phyloP scores from a whole-genome alignment of 2,329 filamentous ascomycete genomes.

The Claviceps citrina region DNA sequence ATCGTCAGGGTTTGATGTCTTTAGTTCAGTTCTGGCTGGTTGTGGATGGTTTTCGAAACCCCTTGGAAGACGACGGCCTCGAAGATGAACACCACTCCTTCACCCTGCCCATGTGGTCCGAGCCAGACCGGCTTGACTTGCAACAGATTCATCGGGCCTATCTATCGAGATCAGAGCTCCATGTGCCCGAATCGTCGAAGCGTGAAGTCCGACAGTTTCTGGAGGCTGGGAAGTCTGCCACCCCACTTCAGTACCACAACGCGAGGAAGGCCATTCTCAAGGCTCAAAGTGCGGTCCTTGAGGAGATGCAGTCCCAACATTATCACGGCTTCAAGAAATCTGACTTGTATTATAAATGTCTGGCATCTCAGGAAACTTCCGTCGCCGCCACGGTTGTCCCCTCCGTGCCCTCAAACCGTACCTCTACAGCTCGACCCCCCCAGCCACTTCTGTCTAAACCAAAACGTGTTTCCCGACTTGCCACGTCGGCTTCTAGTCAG shows the following conservation, averaged over 20 bases:
- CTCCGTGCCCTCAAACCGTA: conserved; percentile 6
- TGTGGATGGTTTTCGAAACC: conserved; percentile 89
- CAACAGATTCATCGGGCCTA: conserved; percentile 87
- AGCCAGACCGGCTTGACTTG: conserved; percentile 74
- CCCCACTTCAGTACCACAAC: conserved; percentile 64
- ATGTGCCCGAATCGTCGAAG: conserved; percentile 54
- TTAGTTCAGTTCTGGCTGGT: conserved; percentile 97
- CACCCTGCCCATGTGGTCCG: conserved; percentile 54
- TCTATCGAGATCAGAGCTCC: conserved; percentile 65
- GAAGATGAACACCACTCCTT: conserved; percentile 49
- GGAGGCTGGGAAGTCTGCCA: conserved; percentile 59
- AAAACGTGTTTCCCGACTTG: conserved; percentile 25
- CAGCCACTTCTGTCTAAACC: conserved; percentile 29
- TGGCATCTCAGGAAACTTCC: conserved; percentile 65
- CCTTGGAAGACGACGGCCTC: conserved; percentile 61
- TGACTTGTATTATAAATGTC: conserved; percentile 89
- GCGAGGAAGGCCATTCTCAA: conserved; percentile 69
- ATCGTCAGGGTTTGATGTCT: conserved; percentile 71
- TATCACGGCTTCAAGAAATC: conserved; percentile 82
- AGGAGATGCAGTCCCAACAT: conserved; percentile 67
- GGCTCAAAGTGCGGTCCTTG: conserved; percentile 68
- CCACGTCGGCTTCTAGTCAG: conserved; percentile 21
- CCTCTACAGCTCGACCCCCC: conserved; percentile 16
- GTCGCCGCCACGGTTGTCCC: conserved; percentile 2
- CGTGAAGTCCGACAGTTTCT: conserved; percentile 63